Conservation (phyloP, 768 basidiomycete species). For the Lactarius indigo region DNA sequence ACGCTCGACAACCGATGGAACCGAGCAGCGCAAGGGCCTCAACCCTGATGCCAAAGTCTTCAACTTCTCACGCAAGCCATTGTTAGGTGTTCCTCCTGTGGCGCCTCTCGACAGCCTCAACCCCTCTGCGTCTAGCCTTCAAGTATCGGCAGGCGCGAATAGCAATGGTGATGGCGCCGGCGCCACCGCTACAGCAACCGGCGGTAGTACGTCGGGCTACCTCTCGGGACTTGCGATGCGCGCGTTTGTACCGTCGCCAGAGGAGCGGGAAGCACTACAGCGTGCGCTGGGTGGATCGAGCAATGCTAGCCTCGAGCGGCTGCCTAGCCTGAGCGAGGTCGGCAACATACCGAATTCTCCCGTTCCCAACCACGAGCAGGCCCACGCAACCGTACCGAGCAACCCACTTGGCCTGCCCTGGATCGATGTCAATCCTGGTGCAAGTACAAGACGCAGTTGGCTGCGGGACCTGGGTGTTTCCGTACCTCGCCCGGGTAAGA, state of each 20-base stretch:
- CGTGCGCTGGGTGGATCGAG: slow-evolving; percentile 72
- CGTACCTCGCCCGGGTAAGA: slow-evolving; percentile 61
- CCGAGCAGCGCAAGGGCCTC: slow-evolving; percentile 53
- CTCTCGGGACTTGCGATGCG: slow-evolving; percentile 48
- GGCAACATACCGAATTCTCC: slow-evolving; percentile 71
- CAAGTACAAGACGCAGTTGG: slow-evolving; percentile 54
- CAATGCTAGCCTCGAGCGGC: slow-evolving; percentile 71
- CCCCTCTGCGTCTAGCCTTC: slow-evolving; percentile 14
- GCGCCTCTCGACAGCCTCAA: slow-evolving; percentile 25
- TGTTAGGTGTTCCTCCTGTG: slow-evolving; percentile 23
- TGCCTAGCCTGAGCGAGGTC: slow-evolving; percentile 76
- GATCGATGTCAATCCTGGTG: slow-evolving; percentile 16
- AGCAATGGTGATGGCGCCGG: neutral
- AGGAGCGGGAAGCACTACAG: slow-evolving; percentile 80
- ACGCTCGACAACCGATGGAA: slow-evolving; percentile 33
- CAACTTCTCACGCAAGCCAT: slow-evolving; percentile 42
- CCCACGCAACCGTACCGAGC: neutral
- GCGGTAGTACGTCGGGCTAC: slow-evolving; percentile 22
- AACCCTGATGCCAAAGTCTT: slow-evolving; percentile 89
- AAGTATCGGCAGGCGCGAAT: neutral
- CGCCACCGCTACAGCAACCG: neutral
- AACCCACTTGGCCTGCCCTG: slow-evolving; percentile 27
- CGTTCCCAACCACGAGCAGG: slow-evolving; percentile 43
- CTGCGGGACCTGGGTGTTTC: slow-evolving; percentile 40
- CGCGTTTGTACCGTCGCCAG: slow-evolving; percentile 85